These are phyloP conservation scores for Neonectria ditissima DNA, from an alignment of 2,329 filamentous ascomycete genomes.

Conservation along the genomic window DNA sequence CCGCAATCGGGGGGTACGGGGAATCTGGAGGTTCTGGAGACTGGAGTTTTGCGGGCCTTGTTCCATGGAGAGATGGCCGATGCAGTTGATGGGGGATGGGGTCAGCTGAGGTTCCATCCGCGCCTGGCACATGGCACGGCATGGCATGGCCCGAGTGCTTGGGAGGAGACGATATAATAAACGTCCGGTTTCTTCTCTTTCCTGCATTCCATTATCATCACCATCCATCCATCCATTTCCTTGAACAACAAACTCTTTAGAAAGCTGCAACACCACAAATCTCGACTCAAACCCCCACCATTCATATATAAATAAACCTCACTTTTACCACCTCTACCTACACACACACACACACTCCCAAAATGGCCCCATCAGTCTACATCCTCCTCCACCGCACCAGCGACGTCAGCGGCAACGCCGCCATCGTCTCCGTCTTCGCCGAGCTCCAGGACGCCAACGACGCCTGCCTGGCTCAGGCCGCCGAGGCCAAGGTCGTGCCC, in stretches of 20 bases:
- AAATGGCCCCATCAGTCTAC: conserved; percentile 47
- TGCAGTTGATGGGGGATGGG: conserved; percentile 21
- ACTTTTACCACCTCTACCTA: conserved; percentile 11
- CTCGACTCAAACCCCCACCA: conserved; percentile 8
- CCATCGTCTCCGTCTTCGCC: conserved; percentile 49
- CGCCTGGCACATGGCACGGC: conserved; percentile 6
- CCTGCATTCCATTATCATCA: conserved; percentile 20
- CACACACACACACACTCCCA: conserved; percentile 6
- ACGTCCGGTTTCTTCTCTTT: conserved; percentile 27
- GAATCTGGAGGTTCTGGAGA: conserved; percentile 13
- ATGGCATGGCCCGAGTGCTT: conserved; percentile 35
- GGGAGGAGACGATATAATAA: conserved; percentile 37
- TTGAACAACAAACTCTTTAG: conserved; percentile 7
- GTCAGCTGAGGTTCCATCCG: conserved; percentile 30
- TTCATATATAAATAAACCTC: conserved; percentile 17
- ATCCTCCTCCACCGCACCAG: conserved; percentile 49
- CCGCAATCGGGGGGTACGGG: conserved; percentile 18
- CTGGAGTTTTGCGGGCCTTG: neutral
- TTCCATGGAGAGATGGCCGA: conserved; percentile 17
- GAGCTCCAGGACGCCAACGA: conserved; percentile 52
- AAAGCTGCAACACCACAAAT: conserved; percentile 10
- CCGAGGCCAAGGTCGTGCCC: conserved; percentile 43
- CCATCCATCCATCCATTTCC: too few species aligned
- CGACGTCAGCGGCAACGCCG: conserved; percentile 43
- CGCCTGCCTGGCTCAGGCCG: conserved; percentile 47